Evolutionary conservation across 345 rosid genomes (phyloP).

Genomic region (Populus deltoides): DNA sequence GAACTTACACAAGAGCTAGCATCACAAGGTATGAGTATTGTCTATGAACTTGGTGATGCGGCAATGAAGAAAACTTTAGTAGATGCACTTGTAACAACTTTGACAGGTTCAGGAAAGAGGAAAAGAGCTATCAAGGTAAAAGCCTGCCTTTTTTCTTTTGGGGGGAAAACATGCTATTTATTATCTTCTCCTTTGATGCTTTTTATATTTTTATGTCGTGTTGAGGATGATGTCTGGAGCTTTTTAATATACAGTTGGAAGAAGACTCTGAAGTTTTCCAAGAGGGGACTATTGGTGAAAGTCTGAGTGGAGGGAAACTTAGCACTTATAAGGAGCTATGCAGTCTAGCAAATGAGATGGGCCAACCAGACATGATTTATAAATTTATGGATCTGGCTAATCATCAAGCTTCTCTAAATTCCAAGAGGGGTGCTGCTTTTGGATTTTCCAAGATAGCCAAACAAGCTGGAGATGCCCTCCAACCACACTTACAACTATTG

Average conservation of each 20-base stretch:
- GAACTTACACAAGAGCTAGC: constrained; percentile 97
- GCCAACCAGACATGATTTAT: constrained; percentile 92
- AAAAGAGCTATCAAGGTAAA: constrained; percentile 91
- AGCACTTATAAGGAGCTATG: constrained; percentile 96
- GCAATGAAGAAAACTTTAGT: constrained; percentile 85
- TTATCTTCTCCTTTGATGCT: constrained; percentile 20
- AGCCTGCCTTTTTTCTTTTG: not conserved
- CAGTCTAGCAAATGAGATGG: constrained; percentile 97
- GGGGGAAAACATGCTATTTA: no score
- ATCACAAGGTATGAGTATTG: constrained; percentile 98
- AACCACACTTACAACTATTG: constrained; percentile 72
- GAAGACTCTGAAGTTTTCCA: constrained; percentile 93
- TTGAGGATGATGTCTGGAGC: constrained; percentile 12
- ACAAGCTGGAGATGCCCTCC: constrained; percentile 98
- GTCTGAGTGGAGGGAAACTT: constrained; percentile 83
- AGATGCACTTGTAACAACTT: constrained; percentile 76
- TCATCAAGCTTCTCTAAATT: constrained; percentile 82
- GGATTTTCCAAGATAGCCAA: constrained; percentile 96
- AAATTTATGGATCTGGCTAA: constrained; percentile 99
- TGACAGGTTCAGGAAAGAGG: constrained; percentile 94
- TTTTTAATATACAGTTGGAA: constrained; percentile 52
- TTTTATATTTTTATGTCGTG: not conserved
- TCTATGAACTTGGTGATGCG: constrained; percentile 87
- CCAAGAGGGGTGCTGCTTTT: constrained; percentile 97
- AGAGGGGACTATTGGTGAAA: constrained; percentile 84